Percentiles rank a stretch among this genome's conserved stretches.
These are phyloP conservation scores for Mytilinidion resinicola DNA, from an alignment of 495 filamentous ascomycete genomes.

Conservation along the genomic window DNA sequence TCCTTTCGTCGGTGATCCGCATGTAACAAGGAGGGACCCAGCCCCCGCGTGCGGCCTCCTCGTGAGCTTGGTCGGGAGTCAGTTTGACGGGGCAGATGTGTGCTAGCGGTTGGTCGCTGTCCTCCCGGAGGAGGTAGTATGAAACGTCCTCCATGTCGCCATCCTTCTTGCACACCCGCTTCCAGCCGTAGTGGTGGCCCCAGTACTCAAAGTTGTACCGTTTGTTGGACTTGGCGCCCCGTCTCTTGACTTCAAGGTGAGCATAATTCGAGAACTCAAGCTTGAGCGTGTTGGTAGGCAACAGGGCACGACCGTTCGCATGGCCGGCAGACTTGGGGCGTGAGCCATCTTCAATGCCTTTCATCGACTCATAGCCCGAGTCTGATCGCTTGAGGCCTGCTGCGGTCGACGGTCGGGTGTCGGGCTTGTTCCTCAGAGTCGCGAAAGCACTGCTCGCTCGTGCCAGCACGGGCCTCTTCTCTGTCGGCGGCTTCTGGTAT, in stretches of 20 bases:
- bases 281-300: conserved; percentile 66
- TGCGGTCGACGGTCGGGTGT: conserved; percentile 40
- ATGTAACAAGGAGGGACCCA: conserved; percentile 89
- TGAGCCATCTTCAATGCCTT: conserved; percentile 36
- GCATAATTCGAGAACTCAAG: conserved; percentile 98
- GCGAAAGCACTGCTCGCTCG: conserved; percentile 59
- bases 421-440: conserved; percentile 55
- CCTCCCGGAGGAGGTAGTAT: conserved; percentile 69
- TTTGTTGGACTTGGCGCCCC: conserved; percentile 62
- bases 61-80: conserved; percentile 59
- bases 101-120: conserved; percentile 58
- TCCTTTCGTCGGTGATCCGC: conserved; percentile 70
- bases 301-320: conserved; percentile 29
- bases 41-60: conserved; percentile 72
- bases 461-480: conserved; percentile 51
- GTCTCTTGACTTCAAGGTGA: conserved; percentile 73
- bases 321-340: conserved; percentile 34
- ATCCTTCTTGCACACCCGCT: conserved; percentile 59
- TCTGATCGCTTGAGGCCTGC: conserved; percentile 48
- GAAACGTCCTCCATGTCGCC: conserved; percentile 56
- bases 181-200: conserved; percentile 82
- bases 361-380: conserved; percentile 52
- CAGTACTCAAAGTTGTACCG: conserved; percentile 90
- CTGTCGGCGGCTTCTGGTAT: conserved; percentile 48
- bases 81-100: conserved; percentile 79